Conservation (phyloP, 805 yeast genomes). For the Lachancea dasiensis region DNA sequence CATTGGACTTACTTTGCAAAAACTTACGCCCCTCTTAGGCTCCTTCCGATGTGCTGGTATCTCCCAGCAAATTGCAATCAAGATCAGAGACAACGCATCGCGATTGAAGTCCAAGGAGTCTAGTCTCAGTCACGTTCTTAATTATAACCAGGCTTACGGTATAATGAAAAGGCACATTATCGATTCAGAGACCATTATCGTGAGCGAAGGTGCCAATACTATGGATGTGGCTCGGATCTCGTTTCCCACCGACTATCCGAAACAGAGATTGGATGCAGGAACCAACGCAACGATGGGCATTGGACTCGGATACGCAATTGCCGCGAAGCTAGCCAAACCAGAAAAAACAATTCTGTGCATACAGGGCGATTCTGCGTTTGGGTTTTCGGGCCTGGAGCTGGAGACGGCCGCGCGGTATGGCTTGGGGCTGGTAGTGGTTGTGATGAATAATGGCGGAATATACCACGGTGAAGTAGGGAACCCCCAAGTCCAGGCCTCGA, state of each 20-base stretch:
- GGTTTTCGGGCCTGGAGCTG: conserved; percentile 66
- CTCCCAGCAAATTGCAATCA: conserved; percentile 9
- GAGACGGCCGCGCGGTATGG: conserved; percentile 57
- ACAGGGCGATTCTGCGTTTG: conserved; percentile 76
- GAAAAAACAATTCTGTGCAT: conserved; percentile 46
- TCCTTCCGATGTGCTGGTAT: conserved; percentile 13
- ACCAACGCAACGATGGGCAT: conserved; percentile 77
- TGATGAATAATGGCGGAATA: conserved; percentile 72
- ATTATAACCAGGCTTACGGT: conserved; percentile 51
- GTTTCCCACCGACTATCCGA: conserved; percentile 48
- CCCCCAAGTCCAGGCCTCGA: conserved; percentile 42
- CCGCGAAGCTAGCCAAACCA: conserved; percentile 46
- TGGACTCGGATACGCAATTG: conserved; percentile 64
- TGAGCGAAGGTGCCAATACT: conserved; percentile 72
- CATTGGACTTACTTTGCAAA: conserved; percentile 36
- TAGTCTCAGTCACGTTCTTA: conserved; percentile 27
- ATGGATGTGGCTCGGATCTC: conserved; percentile 66
- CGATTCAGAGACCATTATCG: conserved; percentile 36
- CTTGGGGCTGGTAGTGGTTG: conserved; percentile 49
- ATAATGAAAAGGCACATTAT: conserved; percentile 39
- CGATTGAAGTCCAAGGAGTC: conserved; percentile 33
- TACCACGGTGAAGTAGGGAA: conserved; percentile 49
- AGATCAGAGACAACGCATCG: conserved; percentile 16
- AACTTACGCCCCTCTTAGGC: conserved; percentile 29
- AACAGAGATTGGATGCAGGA: conserved; percentile 61